Base-by-base conservation (phyloP, 257 asterid species). In the Leonotis leonurus region DNA sequence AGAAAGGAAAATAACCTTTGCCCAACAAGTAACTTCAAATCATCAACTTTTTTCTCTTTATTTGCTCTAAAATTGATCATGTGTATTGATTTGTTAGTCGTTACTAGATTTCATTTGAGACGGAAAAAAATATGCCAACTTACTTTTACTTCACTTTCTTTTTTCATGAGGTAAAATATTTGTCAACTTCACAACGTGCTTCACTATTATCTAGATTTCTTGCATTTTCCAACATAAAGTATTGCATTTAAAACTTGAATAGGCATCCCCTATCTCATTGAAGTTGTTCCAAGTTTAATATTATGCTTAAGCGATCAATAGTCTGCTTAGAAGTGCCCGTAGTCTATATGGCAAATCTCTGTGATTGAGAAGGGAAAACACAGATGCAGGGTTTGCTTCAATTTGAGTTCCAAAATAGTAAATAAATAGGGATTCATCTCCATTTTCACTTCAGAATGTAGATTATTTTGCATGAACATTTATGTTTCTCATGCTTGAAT, bases 11-110 rank as follows among this genome's bases (percentile, higher is more conserved):
- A 33, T 20, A 32, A 46, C 43, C 22, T 3, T 20, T 60, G 26
- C 56, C 49, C 60, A 55, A 52, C 64, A 55, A 56, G 79, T 77
- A 73, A 56, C 65, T 61, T 51, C 25, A 48, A 24, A 61, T 41
- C 46, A 48, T 44, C 65, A 39, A 24, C 52, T 60, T 54, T 24
- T 8, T 49, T 33, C 50, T 12, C 9, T n/a, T n/a, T n/a, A n/a
- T n/a, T n/a, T n/a, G 14, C 35, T 68, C 59, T 60, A 48, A 68
- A 18, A 10, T 17, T 22, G 56, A 27, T 51, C 27, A 24, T 33
- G 26, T 10, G 18, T 55, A 14, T 65, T 3, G 21, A 45, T 49
- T 61, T 27, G 18, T 26, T 9, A 9, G 13, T 49, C 3, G 8
- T 10, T 12, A 10, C 32, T 20, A 21, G 32, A 21, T 49, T 17